Conservation (phyloP, 2,329 filamentous ascomycete species). For the Apiospora marii region DNA sequence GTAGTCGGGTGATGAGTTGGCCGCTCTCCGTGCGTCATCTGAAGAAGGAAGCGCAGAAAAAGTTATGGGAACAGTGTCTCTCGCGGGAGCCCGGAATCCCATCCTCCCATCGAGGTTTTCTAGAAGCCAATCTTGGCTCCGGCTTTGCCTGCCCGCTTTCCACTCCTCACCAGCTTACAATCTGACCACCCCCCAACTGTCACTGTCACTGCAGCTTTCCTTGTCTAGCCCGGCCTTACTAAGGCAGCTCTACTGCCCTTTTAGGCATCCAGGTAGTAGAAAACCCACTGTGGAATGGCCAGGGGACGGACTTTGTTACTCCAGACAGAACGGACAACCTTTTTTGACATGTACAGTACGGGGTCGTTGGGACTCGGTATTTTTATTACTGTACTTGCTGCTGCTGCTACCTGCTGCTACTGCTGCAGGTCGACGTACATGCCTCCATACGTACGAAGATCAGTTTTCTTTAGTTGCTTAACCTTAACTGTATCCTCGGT, state of each 20-base stretch:
- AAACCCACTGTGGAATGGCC: conserved; percentile 8
- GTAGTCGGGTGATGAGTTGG: neutral
- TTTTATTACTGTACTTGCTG: neutral
- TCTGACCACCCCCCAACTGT: conserved; percentile 12
- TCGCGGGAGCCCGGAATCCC: neutral
- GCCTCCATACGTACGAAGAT: neutral
- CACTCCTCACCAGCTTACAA: neutral
- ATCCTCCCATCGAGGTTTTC: conserved; percentile 7
- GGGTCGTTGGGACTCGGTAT: neutral
- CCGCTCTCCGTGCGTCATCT: neutral
- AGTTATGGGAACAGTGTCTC: conserved; percentile 12
- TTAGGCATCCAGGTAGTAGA: conserved; percentile 4
- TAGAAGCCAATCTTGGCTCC: conserved; percentile 21
- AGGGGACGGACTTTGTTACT: conserved; percentile 6
- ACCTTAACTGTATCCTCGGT: conserved; percentile 17
- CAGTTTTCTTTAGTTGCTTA: neutral
- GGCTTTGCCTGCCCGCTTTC: conserved; percentile 13
- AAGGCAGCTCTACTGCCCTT: conserved; percentile 9
- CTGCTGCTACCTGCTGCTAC: neutral
- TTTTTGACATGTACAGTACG: conserved; percentile 16
- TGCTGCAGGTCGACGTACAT: conserved; percentile 10
- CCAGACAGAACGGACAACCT: neutral
- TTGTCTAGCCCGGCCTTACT: conserved; percentile 12
- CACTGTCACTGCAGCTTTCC: conserved; percentile 11
- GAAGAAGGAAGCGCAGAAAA: neutral